phyloP scores from a whole-genome alignment of 2,329 filamentous ascomycete species.

The Trichoderma citrinoviride region DNA sequence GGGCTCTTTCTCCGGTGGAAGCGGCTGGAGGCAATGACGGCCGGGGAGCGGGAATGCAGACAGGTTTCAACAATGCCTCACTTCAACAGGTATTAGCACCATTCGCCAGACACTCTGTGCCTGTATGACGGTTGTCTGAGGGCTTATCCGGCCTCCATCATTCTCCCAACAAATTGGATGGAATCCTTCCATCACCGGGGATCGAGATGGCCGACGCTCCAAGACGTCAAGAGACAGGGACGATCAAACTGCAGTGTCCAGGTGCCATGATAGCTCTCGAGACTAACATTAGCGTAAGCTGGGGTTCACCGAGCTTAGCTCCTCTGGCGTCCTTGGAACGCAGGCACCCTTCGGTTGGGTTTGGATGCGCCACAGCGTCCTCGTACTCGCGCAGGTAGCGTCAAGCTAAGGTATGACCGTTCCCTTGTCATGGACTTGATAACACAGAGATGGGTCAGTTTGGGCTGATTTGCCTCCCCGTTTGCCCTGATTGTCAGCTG shows the following conservation, averaged over 20 bases:
- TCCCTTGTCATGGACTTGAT: neutral
- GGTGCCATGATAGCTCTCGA: constrained; percentile 9
- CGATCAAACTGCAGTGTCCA: constrained; percentile 3
- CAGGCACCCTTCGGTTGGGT: constrained; percentile 11
- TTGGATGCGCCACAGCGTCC: constrained; percentile 2
- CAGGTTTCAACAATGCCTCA: neutral
- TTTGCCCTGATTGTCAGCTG: neutral
- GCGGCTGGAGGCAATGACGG: neutral
- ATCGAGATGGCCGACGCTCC: constrained; percentile 12
- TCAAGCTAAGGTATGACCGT: constrained; percentile 6
- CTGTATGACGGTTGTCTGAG: neutral
- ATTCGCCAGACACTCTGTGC: neutral
- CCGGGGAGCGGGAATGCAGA: neutral
- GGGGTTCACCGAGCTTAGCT: constrained; percentile 2
- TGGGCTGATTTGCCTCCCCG: neutral
- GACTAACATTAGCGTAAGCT: constrained; percentile 13
- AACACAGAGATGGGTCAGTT: neutral
- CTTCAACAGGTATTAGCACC: neutral
- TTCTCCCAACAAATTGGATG: neutral
- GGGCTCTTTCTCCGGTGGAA: neutral
- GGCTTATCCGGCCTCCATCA: neutral
- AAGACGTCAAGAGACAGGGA: constrained; percentile 17
- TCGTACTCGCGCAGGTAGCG: neutral
- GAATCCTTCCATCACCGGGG: neutral
- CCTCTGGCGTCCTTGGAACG: neutral